phyloP scores from a whole-genome alignment of 768 basidiomycete genomes.

The Collybia sordida region DNA sequence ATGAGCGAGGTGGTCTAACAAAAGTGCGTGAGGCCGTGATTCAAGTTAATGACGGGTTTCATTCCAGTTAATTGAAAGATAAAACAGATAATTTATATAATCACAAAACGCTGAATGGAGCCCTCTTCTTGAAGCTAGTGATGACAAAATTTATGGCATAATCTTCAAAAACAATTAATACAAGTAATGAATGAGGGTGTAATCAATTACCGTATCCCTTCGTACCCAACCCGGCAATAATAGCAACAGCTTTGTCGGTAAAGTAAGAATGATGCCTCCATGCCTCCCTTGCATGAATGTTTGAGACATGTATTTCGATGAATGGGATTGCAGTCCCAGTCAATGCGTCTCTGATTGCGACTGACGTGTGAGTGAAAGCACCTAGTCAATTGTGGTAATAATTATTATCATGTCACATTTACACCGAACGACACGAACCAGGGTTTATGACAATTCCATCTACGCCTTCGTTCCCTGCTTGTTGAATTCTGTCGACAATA shows the following conservation, averaged over 20 bases:
- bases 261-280: constrained; percentile 21
- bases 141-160: neutral
- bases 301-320: constrained; percentile 20
- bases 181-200: neutral
- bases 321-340: constrained; percentile 18
- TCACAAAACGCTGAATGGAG: neutral
- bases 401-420: neutral
- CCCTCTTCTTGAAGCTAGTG: neutral
- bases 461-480: constrained; percentile 15
- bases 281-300: constrained; percentile 17
- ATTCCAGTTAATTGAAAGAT: too few species aligned
- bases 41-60: too few species aligned
- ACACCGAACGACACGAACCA: constrained; percentile 3
- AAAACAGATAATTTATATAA: neutral
- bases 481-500: constrained; percentile 20
- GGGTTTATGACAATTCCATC: constrained; percentile 21
- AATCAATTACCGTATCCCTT: constrained; percentile 15
- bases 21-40: too few species aligned
- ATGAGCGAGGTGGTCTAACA: too few species aligned
- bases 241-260: constrained; percentile 18
- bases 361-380: constrained; percentile 20
- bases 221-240: constrained; percentile 17
- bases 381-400: constrained; percentile 1
- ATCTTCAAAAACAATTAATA: neutral
- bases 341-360: constrained; percentile 19